Conservation (phyloP, 495 filamentous ascomycete species). For the Penicillium pancosmium region DNA sequence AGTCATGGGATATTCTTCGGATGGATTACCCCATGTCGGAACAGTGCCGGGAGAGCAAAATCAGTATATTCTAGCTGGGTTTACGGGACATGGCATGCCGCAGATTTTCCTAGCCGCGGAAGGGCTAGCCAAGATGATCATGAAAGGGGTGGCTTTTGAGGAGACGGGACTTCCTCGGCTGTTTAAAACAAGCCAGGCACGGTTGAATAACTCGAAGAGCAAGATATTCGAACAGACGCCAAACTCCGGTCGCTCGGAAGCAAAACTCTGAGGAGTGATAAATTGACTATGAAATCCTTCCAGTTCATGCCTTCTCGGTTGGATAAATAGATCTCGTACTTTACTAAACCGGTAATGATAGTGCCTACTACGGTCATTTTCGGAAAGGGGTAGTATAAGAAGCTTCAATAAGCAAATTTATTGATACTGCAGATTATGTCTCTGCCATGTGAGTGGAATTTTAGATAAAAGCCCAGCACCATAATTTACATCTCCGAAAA, state of each 20-base stretch:
- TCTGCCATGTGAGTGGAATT: too few species aligned
- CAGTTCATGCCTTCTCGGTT: too few species aligned
- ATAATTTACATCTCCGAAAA: too few species aligned
- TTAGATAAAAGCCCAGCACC: too few species aligned
- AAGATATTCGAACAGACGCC: constrained; percentile 19
- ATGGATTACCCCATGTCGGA: constrained; percentile 49
- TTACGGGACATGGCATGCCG: constrained; percentile 55
- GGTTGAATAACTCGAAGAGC: constrained; percentile 31
- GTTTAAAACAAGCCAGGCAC: constrained; percentile 38
- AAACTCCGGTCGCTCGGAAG: neutral
- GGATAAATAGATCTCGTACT: too few species aligned
- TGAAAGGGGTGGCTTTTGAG: constrained; percentile 33
- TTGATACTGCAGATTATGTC: too few species aligned
- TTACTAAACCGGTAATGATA: too few species aligned
- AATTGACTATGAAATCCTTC: neutral
- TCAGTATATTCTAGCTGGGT: constrained; percentile 50
- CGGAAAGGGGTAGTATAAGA: too few species aligned
- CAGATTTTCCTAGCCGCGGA: constrained; percentile 49
- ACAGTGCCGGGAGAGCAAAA: constrained; percentile 43
- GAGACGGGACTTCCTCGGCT: constrained; percentile 42
- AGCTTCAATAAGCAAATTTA: too few species aligned
- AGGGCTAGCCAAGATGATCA: constrained; percentile 48
- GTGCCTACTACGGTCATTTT: too few species aligned
- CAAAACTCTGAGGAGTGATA: constrained; percentile 15
- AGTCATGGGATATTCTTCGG: constrained; percentile 47